These are phyloP conservation scores for Amesomyces nigricolor DNA, from an alignment of 2,329 filamentous ascomycete genomes.

Conservation along the genomic window DNA sequence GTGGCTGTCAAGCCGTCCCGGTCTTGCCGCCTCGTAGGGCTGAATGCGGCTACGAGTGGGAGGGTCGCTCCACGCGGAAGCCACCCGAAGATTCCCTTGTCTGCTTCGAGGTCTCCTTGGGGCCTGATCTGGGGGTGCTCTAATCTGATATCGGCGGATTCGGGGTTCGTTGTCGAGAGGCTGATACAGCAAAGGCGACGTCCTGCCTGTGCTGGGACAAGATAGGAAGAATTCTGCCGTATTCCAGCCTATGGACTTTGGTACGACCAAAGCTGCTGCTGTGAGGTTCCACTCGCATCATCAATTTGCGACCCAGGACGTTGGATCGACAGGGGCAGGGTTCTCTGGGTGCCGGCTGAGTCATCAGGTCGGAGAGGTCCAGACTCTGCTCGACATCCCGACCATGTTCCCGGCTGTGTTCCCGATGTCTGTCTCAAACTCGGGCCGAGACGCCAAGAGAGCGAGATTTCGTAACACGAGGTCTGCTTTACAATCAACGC, in stretches of 20 bases:
- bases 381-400: neutral
- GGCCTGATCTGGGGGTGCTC: no score
- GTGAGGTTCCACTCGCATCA: neutral
- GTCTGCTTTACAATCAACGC: no score
- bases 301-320: neutral
- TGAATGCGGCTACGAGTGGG: no score
- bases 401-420: neutral
- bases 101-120: no score
- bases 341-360: neutral
- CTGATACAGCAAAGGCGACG: no score
- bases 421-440: neutral
- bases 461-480: neutral
- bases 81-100: no score
- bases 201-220: no score
- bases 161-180: no score
- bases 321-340: neutral
- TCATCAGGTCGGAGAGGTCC: neutral
- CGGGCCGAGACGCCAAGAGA: conserved; percentile 2
- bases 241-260: neutral
- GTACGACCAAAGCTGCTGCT: neutral
- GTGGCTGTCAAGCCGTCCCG: no score
- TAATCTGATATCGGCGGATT: no score
- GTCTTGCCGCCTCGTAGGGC: no score
- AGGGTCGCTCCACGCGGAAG: no score
- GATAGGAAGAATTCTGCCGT: neutral